Evolutionary conservation across 495 filamentous ascomycete genomes (phyloP).

Genomic region (Xylaria cubensis): DNA sequence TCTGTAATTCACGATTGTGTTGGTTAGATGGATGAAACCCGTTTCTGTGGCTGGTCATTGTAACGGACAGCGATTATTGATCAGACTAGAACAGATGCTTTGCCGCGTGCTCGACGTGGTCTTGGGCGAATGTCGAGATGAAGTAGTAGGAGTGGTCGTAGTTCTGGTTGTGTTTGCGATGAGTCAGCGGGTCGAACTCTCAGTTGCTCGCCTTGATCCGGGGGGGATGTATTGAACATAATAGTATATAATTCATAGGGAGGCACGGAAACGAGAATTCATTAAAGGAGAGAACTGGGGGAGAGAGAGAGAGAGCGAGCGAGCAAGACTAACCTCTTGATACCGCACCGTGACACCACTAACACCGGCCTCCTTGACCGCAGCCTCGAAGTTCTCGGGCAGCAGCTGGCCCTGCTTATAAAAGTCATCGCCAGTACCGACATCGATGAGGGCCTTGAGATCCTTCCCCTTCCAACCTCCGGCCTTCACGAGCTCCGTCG

Average conservation of each 20-base stretch:
- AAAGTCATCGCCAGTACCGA: constrained; percentile 93
- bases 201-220: no score
- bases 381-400: constrained; percentile 89
- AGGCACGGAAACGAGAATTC: no score
- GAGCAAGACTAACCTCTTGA: constrained; percentile 63
- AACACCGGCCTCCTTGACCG: constrained; percentile 73
- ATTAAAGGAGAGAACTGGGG: background rate
- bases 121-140: constrained; percentile 85
- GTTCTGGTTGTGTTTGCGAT: constrained; percentile 51
- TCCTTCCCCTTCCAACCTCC: constrained; percentile 63
- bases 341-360: constrained; percentile 74
- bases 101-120: constrained; percentile 90
- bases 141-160: constrained; percentile 99
- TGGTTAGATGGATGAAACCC: background rate
- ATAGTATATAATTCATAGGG: no score
- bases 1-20: background rate
- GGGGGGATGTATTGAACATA: no score
- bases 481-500: constrained; percentile 83
- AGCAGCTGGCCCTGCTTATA: constrained; percentile 92
- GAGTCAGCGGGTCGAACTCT: no score
- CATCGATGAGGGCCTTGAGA: constrained; percentile 81
- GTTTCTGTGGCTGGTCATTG: background rate
- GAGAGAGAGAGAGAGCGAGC: background rate
- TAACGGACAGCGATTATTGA: background rate
- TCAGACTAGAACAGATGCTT: constrained; percentile 65